These are phyloP conservation scores for Mucor ambiguus DNA, from an alignment of 371 early-diverging fungal species.

Conservation along the genomic window DNA sequence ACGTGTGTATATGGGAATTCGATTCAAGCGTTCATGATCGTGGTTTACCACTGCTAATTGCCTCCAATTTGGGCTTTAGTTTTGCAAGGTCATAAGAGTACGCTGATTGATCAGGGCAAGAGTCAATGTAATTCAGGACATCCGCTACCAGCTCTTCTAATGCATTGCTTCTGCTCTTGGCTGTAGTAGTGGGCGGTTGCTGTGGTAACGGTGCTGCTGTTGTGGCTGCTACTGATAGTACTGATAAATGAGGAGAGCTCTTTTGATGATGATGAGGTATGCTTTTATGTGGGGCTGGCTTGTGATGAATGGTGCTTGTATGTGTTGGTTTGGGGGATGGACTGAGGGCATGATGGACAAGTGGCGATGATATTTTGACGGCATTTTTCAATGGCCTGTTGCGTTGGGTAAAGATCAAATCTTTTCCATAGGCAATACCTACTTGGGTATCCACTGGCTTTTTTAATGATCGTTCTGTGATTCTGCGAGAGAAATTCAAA, in stretches of 20 bases:
- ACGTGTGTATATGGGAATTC: constrained; percentile 2
- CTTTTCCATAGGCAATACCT: constrained; percentile 29
- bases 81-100: constrained; percentile 25
- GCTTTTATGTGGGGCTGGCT: neutral
- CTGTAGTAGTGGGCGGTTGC: neutral
- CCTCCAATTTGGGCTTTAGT: constrained; percentile 25
- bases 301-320: neutral
- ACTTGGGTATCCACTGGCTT: constrained; percentile 34
- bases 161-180: neutral
- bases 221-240: neutral
- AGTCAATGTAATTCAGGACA: constrained; percentile 30
- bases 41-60: neutral
- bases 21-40: neutral
- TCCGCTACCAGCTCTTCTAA: constrained; percentile 26
- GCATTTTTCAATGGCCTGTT: neutral
- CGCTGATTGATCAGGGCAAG: constrained; percentile 29
- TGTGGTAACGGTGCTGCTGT: neutral
- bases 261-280: neutral
- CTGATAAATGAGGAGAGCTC: neutral
- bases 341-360: neutral
- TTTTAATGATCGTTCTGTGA: constrained; percentile 23
- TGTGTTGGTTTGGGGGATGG: neutral
- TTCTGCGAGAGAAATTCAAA: constrained; percentile 25
- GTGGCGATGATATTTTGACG: neutral
- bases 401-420: constrained; percentile 12